Conservation (phyloP, 768 basidiomycete genomes). For the Termitomyces sp. region DNA sequence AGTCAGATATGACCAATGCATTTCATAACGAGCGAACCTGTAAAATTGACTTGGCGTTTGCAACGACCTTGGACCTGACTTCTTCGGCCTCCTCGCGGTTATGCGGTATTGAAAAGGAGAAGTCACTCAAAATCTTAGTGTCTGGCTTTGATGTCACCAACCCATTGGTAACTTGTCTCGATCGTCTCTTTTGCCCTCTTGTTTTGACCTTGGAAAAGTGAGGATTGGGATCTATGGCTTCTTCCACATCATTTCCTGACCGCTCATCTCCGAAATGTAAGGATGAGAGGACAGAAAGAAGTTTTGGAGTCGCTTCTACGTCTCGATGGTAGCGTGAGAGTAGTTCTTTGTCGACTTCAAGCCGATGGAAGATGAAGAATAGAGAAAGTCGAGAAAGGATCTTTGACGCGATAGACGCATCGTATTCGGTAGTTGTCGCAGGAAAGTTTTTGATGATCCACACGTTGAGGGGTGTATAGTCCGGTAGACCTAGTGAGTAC, state of each 20-base stretch:
- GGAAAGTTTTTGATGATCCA: constrained; percentile 31
- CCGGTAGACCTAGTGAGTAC: constrained; percentile 8
- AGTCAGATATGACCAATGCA: background rate
- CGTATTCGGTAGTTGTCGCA: background rate
- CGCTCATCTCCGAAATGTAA: background rate
- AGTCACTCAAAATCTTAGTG: constrained; percentile 8
- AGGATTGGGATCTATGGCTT: background rate
- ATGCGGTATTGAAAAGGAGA: constrained; percentile 5
- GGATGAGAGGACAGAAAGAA: constrained; percentile 2
- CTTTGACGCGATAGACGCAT: constrained; percentile 9
- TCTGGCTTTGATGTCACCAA: constrained; percentile 4
- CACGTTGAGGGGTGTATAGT: constrained; percentile 10
- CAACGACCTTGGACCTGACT: constrained; percentile 8
- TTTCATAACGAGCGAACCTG: constrained; percentile 10
- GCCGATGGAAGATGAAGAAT: constrained; percentile 4
- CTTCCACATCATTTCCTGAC: background rate
- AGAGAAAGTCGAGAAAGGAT: constrained; percentile 4
- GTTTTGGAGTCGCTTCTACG: constrained; percentile 5
- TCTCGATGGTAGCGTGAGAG: constrained; percentile 5
- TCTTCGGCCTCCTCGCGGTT: constrained; percentile 5
- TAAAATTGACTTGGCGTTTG: constrained; percentile 13
- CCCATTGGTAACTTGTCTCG: background rate
- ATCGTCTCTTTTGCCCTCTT: background rate
- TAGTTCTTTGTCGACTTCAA: background rate
- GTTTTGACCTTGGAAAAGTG: constrained; percentile 1